Percentiles rank a stretch among this genome's conserved stretches.
These are phyloP conservation scores for Leccinum arenicola DNA, from an alignment of 768 basidiomycete species.

Conservation along the genomic window DNA sequence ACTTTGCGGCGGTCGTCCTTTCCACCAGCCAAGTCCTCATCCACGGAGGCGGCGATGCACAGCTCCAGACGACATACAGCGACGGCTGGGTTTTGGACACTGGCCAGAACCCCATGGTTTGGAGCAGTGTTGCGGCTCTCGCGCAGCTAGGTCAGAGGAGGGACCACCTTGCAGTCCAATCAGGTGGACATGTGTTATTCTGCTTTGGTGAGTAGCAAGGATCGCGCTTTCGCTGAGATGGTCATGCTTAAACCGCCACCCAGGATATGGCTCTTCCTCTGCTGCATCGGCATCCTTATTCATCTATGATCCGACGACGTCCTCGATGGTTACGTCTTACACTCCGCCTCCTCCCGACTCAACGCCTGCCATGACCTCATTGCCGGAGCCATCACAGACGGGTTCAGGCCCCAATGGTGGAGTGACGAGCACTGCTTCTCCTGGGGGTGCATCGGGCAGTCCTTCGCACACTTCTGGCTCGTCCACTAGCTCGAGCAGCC, in stretches of 20 bases:
- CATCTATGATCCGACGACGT: slow-evolving; percentile 44
- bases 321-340: slow-evolving; percentile 41
- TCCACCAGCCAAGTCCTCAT: slow-evolving; percentile 59
- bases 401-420: slow-evolving; percentile 13
- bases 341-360: slow-evolving; percentile 34
- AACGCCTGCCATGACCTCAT: slow-evolving; percentile 31
- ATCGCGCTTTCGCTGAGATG: not conserved
- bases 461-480: slow-evolving; percentile 16
- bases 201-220: slow-evolving; percentile 61
- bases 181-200: slow-evolving; percentile 64
- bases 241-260: slow-evolving; percentile 15
- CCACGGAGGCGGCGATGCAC: slow-evolving; percentile 72
- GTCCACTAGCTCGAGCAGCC: slow-evolving; percentile 19
- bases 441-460: slow-evolving; percentile 8
- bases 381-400: slow-evolving; percentile 35
- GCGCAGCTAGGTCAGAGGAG: slow-evolving; percentile 59
- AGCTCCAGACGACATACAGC: slow-evolving; percentile 47
- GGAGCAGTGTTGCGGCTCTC: slow-evolving; percentile 52
- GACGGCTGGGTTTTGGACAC: slow-evolving; percentile 76
- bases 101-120: slow-evolving; percentile 51
- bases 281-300: slow-evolving; percentile 50
- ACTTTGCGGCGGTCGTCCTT: slow-evolving; percentile 55
- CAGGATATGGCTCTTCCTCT: slow-evolving; percentile 33
- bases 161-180: slow-evolving; percentile 71
- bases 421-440: slow-evolving; percentile 6